Percentiles rank a stretch among this genome's conserved stretches.
Evolutionary conservation across 192 early-diverging fungal species (phyloP).

Genomic region (Pilobolus umbonatus): DNA sequence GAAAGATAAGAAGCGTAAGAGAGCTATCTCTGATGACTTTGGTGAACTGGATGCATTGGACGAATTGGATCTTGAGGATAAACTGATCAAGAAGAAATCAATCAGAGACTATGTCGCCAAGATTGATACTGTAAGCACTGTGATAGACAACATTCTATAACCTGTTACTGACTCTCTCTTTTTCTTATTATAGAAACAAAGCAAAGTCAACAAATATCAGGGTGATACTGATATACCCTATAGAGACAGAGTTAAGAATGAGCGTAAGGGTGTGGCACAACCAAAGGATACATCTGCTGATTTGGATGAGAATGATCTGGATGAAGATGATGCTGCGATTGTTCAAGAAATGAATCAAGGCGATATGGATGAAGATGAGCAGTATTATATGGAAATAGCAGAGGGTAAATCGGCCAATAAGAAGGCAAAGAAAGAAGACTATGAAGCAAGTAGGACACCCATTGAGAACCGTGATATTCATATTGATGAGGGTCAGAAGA

Average conservation of each 20-base stretch:
- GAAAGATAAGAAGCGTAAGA: conserved; percentile 37
- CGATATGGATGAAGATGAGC: conserved; percentile 54
- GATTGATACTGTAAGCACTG: conserved; percentile 54
- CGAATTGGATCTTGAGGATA: conserved; percentile 78
- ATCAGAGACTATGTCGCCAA: conserved; percentile 59
- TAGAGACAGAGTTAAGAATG: conserved; percentile 50
- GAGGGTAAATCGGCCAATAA: conserved; percentile 48
- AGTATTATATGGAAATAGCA: conserved; percentile 41
- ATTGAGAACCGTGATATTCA: conserved; percentile 38
- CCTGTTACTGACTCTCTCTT: not conserved
- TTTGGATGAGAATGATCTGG: conserved; percentile 57
- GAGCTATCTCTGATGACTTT: conserved; percentile 53
- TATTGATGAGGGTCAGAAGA: conserved; percentile 56
- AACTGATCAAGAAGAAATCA: conserved; percentile 58
- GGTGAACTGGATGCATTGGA: conserved; percentile 72
- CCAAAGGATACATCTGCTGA: conserved; percentile 41
- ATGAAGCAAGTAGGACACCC: conserved; percentile 36
- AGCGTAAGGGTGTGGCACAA: conserved; percentile 40
- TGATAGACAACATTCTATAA: not conserved
- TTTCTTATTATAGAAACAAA: conserved; percentile 25
- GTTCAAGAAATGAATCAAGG: conserved; percentile 35
- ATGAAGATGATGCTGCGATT: conserved; percentile 48
- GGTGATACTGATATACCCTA: conserved; percentile 85
- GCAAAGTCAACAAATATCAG: conserved; percentile 39
- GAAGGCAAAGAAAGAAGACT: conserved; percentile 41